Evolutionary conservation across 768 basidiomycete species (phyloP).

Genomic region (Amanita muscaria): DNA sequence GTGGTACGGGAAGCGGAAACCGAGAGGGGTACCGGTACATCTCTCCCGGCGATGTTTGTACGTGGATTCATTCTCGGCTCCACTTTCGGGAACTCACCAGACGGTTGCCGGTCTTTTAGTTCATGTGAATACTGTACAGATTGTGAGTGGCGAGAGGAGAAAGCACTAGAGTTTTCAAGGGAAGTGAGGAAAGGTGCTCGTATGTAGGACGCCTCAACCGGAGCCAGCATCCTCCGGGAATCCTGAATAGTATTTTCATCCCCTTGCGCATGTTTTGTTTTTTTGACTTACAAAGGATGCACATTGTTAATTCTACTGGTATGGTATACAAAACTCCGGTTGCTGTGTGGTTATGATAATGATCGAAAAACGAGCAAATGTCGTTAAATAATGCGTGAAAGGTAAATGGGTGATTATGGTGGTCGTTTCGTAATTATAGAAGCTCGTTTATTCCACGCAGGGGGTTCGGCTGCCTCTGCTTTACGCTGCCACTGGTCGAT

Average conservation of each 20-base stretch:
- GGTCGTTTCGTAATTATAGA: constrained; percentile 33
- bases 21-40: constrained; percentile 59
- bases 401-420: constrained; percentile 9
- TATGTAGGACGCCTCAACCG: too few relatives aligned
- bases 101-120: constrained; percentile 25
- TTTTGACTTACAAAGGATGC: too few relatives aligned
- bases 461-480: constrained; percentile 42
- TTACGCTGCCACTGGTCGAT: constrained; percentile 88
- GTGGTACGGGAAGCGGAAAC: constrained; percentile 66
- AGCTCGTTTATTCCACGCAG: constrained; percentile 25
- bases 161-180: constrained; percentile 30
- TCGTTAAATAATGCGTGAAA: not conserved
- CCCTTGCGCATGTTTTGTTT: too few relatives aligned
- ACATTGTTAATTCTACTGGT: too few relatives aligned
- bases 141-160: constrained; percentile 75
- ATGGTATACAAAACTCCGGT: too few relatives aligned
- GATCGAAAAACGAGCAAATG: too few relatives aligned
- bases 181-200: not conserved
- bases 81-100: not conserved
- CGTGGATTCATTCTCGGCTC: constrained; percentile 21
- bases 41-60: constrained; percentile 61
- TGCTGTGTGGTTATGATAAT: too few relatives aligned
- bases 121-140: constrained; percentile 65
- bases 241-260: too few relatives aligned
- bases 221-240: too few relatives aligned